Base-by-base conservation (phyloP, 2,329 filamentous ascomycete species). In the Pseudogymnoascus sp. region DNA sequence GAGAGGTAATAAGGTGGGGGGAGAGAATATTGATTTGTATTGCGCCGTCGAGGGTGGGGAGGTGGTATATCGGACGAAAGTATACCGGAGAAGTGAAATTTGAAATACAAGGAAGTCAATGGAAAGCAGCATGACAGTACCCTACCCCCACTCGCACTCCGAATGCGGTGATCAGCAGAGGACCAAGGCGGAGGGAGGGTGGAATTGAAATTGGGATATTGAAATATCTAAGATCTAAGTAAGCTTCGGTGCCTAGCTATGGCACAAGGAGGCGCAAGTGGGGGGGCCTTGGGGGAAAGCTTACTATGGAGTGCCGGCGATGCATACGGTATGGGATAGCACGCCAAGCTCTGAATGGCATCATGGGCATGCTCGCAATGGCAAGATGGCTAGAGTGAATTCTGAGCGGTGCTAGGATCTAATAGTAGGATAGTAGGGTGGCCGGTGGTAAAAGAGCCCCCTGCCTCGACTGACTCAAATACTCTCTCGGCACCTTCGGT, bases 401-500 rank as follows among this genome's bases (percentile, higher is more conserved):
- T 10, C n/a, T 29, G 14, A 49, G 21, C 12, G 8, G 23, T 11
- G 12, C 43, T 49, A 3, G 43, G 43, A n/a, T 49, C n/a, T 29
- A 23, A 10, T 49, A 49, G 43, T 49, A 23, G n/a, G 23, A 49
- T 49, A 29, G 43, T 29, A 14, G 14, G 41, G 10, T n/a, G n/a
- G n/a, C n/a, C n/a, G n/a, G n/a, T n/a, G n/a, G n/a, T n/a, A n/a
- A n/a, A n/a, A n/a, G n/a, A n/a, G n/a, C 23, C 26, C 45, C 45
- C 45, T 52, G 45, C 10, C 45, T 31, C 26, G 45, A 6, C 55
- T 59, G 55, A 23, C 31, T 61, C 38, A 69, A 65, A 65, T 72
- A 74, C 21, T 65, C 67, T 60, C 63, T 68, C 1, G 72, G 72
- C 6, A 74, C 69, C 60, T 69, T 72, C 0, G 72, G 72, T 6